These are phyloP conservation scores for Gentiana dahurica DNA, from an alignment of 257 asterid species.

Conservation along the genomic window DNA sequence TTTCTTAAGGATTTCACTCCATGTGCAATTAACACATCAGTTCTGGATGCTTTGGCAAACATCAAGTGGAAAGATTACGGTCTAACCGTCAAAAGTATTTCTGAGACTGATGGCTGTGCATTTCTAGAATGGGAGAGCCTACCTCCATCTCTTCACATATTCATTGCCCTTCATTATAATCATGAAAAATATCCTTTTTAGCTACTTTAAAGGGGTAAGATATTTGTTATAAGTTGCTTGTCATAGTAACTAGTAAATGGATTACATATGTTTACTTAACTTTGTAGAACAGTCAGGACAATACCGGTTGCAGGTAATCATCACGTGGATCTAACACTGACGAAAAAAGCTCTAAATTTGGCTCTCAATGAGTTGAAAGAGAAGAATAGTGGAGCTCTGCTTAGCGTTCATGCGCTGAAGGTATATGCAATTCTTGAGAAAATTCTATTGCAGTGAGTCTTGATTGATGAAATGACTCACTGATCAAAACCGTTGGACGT, in stretches of 20 bases:
- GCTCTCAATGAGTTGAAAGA: conserved; percentile 73
- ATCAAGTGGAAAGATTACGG: conserved; percentile 83
- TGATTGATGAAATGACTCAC: no score
- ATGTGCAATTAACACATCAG: conserved; percentile 39
- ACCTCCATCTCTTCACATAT: conserved; percentile 49
- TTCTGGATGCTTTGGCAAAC: conserved; percentile 56
- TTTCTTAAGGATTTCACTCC: conserved; percentile 69
- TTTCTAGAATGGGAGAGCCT: conserved; percentile 77
- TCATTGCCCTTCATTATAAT: conserved; percentile 60
- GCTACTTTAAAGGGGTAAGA: conserved; percentile 4
- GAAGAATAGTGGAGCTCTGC: conserved; percentile 50
- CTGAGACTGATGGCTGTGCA: conserved; percentile 41
- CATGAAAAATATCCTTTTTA: conserved; percentile 53
- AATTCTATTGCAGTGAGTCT: no score
- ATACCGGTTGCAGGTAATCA: conserved; percentile 20
- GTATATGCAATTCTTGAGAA: conserved; percentile 15
- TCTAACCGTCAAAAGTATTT: conserved; percentile 40
- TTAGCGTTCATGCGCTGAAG: conserved; percentile 75
- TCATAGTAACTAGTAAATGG: not conserved
- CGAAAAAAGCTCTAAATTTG: conserved; percentile 58
- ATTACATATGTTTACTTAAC: conserved; percentile 32
- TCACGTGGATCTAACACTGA: conserved; percentile 31
- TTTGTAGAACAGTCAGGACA: conserved; percentile 27
- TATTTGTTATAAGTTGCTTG: conserved; percentile 1
- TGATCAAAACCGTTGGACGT: no score